Conservation (phyloP, 2,329 filamentous ascomycete species). For the Colletotrichum navitas region DNA sequence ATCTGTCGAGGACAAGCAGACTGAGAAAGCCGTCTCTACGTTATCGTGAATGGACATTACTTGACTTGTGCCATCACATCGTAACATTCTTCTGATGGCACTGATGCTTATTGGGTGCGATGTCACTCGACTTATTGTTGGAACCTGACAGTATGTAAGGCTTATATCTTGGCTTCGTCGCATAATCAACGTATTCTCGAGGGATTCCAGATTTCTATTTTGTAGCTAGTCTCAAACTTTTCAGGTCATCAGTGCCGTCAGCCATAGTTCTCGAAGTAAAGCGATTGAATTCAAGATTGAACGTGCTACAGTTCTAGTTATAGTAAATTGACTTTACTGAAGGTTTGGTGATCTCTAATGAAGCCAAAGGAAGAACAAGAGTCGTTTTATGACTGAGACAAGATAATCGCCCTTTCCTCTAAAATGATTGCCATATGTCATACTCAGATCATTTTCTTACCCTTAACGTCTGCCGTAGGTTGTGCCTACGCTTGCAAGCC, state of each 20-base stretch:
- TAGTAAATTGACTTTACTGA: background rate
- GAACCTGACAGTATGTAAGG: too few species aligned
- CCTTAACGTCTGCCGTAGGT: background rate
- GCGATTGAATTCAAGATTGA: background rate
- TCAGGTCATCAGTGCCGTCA: background rate
- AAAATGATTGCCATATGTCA: background rate
- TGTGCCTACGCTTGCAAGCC: background rate
- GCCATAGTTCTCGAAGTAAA: background rate
- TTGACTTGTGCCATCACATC: too few species aligned
- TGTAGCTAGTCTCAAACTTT: background rate
- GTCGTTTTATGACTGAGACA: background rate
- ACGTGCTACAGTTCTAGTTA: background rate
- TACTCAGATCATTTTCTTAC: background rate
- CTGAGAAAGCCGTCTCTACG: constrained; percentile 20
- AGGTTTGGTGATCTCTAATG: background rate
- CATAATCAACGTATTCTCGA: background rate
- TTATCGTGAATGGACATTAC: background rate
- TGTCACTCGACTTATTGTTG: background rate
- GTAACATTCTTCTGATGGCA: background rate
- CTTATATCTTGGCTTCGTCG: too few species aligned
- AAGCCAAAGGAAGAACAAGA: background rate
- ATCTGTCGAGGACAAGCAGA: constrained; percentile 30
- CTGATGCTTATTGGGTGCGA: background rate
- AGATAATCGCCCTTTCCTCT: accelerated
- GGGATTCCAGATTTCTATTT: background rate